Evolutionary conservation across 1,284 basidiomycete genomes (phyloP).

Genomic region (Agaricales sp.): DNA sequence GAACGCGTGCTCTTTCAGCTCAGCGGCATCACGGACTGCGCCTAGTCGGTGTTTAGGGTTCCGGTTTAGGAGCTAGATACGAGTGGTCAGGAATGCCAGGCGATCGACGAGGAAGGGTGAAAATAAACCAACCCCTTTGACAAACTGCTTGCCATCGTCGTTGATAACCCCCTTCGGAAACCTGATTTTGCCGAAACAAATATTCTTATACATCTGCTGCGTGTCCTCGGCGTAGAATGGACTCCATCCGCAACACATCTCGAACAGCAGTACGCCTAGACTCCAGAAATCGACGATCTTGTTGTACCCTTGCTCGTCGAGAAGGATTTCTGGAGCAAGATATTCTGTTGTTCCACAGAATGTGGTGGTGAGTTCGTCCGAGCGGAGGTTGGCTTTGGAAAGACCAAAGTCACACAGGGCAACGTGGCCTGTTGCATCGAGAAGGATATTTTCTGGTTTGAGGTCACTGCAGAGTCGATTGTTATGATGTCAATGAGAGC

Average conservation of each 20-base stretch:
- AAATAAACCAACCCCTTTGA: conserved; percentile 76
- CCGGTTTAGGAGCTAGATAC: conserved; percentile 80
- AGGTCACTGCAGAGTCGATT: conserved; percentile 55
- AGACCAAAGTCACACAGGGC: conserved; percentile 96
- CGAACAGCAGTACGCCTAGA: conserved; percentile 83
- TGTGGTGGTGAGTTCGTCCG: conserved; percentile 94
- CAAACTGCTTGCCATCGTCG: conserved; percentile 98
- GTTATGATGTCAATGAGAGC: not conserved
- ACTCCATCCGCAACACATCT: conserved; percentile 99
- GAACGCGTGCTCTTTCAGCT: conserved; percentile 95
- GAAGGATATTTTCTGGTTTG: conserved; percentile 95
- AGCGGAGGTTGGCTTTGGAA: conserved; percentile 89
- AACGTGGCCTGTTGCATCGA: conserved; percentile 95
- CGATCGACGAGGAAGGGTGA: conserved; percentile 12
- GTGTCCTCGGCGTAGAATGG: conserved; percentile 99
- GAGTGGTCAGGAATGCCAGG: conserved; percentile 11
- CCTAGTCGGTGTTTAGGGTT: conserved; percentile 97
- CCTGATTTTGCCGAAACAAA: conserved; percentile 97
- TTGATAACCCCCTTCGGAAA: conserved; percentile 97
- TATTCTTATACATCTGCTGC: conserved; percentile 99
- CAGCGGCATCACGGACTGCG: conserved; percentile 81
- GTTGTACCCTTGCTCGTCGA: conserved; percentile 97
- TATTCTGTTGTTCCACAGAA: conserved; percentile 98
- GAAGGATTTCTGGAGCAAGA: conserved; percentile 95
- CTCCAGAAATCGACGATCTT: conserved; percentile 99